These are phyloP conservation scores for Skeletonema costatum DNA, from an alignment of 108 stramenopile genomes.

Conservation along the genomic window DNA sequence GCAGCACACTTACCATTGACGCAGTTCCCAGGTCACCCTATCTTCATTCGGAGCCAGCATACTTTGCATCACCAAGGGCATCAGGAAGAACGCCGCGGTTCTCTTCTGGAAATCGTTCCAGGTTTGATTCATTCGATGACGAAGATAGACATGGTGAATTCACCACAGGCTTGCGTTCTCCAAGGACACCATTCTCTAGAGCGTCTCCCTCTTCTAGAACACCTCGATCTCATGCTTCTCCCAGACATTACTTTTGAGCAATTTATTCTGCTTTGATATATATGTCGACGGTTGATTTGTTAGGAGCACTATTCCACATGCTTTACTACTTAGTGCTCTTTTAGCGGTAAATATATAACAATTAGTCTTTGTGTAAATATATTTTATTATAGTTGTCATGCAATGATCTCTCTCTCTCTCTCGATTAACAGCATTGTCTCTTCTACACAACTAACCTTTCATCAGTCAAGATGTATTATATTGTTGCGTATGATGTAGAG, in stretches of 20 bases:
- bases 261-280: background rate
- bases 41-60: background rate
- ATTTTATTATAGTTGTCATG: background rate
- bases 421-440: background rate
- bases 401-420: background rate
- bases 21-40: background rate
- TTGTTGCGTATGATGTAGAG: background rate
- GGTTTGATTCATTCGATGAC: background rate
- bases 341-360: background rate
- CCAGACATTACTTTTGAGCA: background rate
- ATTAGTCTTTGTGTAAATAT: background rate
- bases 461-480: background rate
- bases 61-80: background rate
- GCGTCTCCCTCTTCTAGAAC: background rate
- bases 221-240: background rate
- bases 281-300: background rate
- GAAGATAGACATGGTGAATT: background rate
- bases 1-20: background rate
- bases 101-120: background rate
- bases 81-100: background rate
- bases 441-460: background rate
- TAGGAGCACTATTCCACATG: background rate
- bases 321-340: background rate
- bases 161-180: background rate
- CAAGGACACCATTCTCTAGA: background rate